Evolutionary conservation across 2,329 filamentous ascomycete genomes (phyloP), one percentile per base, ranked within the genome.

Genomic region (Epichloe coenophiala): DNA sequence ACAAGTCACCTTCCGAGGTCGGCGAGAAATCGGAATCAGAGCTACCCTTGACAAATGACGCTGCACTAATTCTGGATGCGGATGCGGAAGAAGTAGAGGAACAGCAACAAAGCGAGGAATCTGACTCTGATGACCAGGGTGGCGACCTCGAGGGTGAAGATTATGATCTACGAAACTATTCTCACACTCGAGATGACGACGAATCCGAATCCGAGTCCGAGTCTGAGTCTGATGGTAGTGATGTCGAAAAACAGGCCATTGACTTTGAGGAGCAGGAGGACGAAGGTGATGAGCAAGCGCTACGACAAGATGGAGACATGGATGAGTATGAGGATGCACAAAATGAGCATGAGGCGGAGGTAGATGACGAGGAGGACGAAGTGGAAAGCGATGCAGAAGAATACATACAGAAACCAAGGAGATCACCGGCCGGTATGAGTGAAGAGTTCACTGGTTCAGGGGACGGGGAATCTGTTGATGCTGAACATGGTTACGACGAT

Each of bases 151-250:
- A 58, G 37, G 64, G 65, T 12, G 63, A 66, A 35, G 64, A 66
- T 50, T 65, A 66, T 27, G 63, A 66, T 44, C 54, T 65, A 31
- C 54, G 63, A 45, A 65, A 65, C 39, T 66, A 65, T 49, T 61
- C 61, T 44, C 54, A 56, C 40, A 56, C 63, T 31, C 61, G 57
- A 37, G 60, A 63, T 44, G 65, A 68, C 23, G 66, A 65, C 17
- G 52, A 55, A 37, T 47, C 46, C 3, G 52, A 54, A 1, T 31
- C 27, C 27, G 27, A 31, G 3, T 31, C 27, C 27, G 27, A 27
- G 1, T 52, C 49, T 5, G 51, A 56, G 13, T 47, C 39, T 4
- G 50, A 55, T 13, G 48, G 52, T 3, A 49, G 51, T 5, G 58
- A 59, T 19, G 53, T 51, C 11, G 51, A 58, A 5, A 15, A 51